phyloP scores from a whole-genome alignment of 805 yeast species.

The Metschnikowia vanudenii region DNA sequence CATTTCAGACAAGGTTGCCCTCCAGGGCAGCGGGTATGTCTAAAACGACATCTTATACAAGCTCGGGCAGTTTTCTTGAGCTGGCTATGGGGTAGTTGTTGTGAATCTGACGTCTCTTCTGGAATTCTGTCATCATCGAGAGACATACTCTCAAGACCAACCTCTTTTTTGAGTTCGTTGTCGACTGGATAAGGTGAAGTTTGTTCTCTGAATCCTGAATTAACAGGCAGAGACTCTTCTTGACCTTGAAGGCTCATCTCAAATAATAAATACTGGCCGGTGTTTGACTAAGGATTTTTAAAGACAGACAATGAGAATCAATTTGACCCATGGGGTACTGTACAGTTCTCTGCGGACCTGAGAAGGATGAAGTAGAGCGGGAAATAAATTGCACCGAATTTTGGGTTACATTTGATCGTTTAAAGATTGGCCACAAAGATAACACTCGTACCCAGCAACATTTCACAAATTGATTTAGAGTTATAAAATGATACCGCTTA shows the following conservation, averaged over 20 bases:
- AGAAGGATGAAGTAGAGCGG: background rate
- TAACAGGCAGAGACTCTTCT: background rate
- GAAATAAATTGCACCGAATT: background rate
- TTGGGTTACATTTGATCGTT: no score
- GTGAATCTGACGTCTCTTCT: conserved; percentile 4
- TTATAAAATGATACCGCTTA: no score
- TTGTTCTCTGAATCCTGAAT: background rate
- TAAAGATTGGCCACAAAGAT: no score
- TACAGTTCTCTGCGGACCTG: conserved; percentile 6
- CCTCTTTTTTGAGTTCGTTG: conserved; percentile 2
- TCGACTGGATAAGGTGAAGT: background rate
- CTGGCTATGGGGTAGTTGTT: conserved; percentile 12
- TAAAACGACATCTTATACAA: conserved; percentile 65
- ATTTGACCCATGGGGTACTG: background rate
- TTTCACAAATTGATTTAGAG: no score
- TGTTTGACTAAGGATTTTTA: background rate
- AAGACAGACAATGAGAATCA: background rate
- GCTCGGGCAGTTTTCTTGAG: conserved; percentile 39
- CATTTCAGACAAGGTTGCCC: conserved; percentile 74
- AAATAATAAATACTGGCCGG: background rate
- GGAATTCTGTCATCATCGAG: conserved; percentile 5
- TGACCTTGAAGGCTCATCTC: conserved; percentile 3
- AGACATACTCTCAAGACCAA: conserved; percentile 5
- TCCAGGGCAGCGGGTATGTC: conserved; percentile 78
- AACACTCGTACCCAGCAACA: no score